Evolutionary conservation across 352 stramenopile species (phyloP).

Genomic region (Synura sp.): DNA sequence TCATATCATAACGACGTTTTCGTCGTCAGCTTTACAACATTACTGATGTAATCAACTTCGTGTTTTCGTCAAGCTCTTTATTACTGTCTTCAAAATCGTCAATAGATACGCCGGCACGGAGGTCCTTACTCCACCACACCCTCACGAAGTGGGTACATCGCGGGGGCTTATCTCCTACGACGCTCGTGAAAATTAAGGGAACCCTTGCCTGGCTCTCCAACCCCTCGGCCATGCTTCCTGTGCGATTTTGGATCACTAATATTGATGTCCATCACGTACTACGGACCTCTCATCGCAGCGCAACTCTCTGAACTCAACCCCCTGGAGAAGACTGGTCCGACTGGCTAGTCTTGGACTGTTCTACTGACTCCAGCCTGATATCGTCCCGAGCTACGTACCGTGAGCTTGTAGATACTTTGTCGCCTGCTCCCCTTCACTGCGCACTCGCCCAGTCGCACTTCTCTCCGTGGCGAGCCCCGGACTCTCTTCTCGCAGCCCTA

Average conservation of each 20-base stretch:
- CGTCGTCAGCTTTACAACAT: too few species aligned
- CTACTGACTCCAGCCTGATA: constrained; percentile 11
- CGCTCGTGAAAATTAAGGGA: constrained; percentile 7
- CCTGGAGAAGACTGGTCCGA: constrained; percentile 1
- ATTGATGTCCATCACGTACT: constrained; percentile 20
- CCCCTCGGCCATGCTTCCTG: constrained; percentile 13
- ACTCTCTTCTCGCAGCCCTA: not conserved
- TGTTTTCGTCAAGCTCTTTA: too few species aligned
- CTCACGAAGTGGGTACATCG: constrained; percentile 6
- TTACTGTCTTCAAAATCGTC: too few species aligned
- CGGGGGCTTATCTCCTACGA: not conserved
- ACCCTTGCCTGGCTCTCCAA: constrained; percentile 15
- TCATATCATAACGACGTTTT: too few species aligned
- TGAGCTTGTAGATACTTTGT: constrained; percentile 4
- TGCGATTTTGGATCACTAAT: constrained; percentile 16
- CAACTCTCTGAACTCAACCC: constrained; percentile 14
- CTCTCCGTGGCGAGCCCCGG: not conserved
- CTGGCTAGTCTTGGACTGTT: constrained; percentile 23
- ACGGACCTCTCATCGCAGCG: constrained; percentile 3
- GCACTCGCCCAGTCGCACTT: constrained; percentile 7
- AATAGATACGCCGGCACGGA: not conserved
- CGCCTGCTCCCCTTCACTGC: not conserved
- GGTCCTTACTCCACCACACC: constrained; percentile 8
- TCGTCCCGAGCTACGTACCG: constrained; percentile 16
- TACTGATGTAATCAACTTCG: too few species aligned